These are phyloP conservation scores for Acidiella bohemica DNA, from an alignment of 495 filamentous ascomycete genomes.

Conservation along the genomic window DNA sequence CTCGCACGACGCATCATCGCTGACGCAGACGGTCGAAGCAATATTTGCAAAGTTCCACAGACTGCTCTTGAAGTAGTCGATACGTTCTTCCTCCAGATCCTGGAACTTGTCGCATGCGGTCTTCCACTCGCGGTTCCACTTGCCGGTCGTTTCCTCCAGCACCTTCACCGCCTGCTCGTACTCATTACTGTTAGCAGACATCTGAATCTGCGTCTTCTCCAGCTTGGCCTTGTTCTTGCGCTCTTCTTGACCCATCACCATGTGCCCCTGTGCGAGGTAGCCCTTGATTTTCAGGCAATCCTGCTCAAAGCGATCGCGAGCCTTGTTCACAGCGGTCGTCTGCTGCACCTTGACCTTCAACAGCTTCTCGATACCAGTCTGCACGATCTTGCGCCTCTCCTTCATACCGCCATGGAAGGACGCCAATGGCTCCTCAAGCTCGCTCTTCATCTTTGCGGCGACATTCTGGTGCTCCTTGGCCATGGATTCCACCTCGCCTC, in stretches of 20 bases:
- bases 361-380: constrained; percentile 80
- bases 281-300: constrained; percentile 97
- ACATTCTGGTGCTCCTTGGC: constrained; percentile 84
- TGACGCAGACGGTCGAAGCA: constrained; percentile 95
- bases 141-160: constrained; percentile 87
- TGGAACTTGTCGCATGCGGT: constrained; percentile 97
- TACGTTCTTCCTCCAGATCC: constrained; percentile 92
- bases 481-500: constrained; percentile 87
- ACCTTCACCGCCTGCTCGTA: constrained; percentile 86
- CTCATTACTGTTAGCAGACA: constrained; percentile 78
- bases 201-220: constrained; percentile 94
- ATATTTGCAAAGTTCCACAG: constrained; percentile 97
- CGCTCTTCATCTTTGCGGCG: constrained; percentile 85
- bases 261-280: constrained; percentile 94
- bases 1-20: constrained; percentile 93
- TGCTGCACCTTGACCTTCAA: constrained; percentile 88
- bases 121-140: constrained; percentile 99
- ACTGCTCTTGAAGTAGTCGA: constrained; percentile 95
- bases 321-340: constrained; percentile 84
- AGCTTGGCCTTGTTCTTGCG: constrained; percentile 97
- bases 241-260: constrained; percentile 99
- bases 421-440: constrained; percentile 86
- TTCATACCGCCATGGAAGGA: constrained; percentile 90
- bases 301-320: constrained; percentile 87
- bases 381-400: constrained; percentile 90